phyloP scores from a whole-genome alignment of 208 protist species.

The Phytomonas francai region DNA sequence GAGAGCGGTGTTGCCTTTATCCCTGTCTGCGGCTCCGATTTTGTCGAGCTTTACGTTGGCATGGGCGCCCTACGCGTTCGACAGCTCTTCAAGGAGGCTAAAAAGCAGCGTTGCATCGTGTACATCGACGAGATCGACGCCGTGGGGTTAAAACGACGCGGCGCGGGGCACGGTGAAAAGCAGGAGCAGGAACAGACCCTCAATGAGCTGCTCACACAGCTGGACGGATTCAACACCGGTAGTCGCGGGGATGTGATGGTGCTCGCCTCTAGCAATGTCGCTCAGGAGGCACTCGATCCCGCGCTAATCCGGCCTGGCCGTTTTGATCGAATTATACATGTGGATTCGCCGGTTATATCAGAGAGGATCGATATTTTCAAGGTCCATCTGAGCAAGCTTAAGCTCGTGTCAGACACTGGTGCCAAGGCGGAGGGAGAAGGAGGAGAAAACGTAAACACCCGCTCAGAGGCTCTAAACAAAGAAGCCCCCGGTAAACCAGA shows the following conservation, averaged over 20 bases:
- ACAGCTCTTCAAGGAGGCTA: conserved; percentile 91
- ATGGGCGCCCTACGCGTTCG: conserved; percentile 91
- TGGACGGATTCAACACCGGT: conserved; percentile 92
- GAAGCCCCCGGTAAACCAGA: neutral
- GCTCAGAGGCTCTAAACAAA: conserved; percentile 1
- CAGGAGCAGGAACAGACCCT: conserved; percentile 96
- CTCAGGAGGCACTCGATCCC: conserved; percentile 85
- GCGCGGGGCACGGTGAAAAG: conserved; percentile 62
- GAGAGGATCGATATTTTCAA: conserved; percentile 95
- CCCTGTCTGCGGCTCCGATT: conserved; percentile 90
- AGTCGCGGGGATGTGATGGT: conserved; percentile 86
- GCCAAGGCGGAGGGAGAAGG: neutral
- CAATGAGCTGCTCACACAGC: conserved; percentile 96
- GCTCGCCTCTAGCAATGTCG: conserved; percentile 95
- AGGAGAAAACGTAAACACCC: neutral
- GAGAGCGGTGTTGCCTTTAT: conserved; percentile 91
- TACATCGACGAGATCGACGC: conserved; percentile 99
- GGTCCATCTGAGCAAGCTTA: conserved; percentile 86
- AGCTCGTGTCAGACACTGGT: conserved; percentile 25
- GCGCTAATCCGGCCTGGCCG: conserved; percentile 89
- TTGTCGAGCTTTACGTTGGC: conserved; percentile 96
- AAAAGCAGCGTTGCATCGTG: conserved; percentile 93
- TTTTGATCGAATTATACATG: conserved; percentile 93
- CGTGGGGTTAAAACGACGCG: conserved; percentile 82
- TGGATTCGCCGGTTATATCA: conserved; percentile 89